Conservation (phyloP, 1,139 yeast species). For the Torulaspora pretoriensis region DNA sequence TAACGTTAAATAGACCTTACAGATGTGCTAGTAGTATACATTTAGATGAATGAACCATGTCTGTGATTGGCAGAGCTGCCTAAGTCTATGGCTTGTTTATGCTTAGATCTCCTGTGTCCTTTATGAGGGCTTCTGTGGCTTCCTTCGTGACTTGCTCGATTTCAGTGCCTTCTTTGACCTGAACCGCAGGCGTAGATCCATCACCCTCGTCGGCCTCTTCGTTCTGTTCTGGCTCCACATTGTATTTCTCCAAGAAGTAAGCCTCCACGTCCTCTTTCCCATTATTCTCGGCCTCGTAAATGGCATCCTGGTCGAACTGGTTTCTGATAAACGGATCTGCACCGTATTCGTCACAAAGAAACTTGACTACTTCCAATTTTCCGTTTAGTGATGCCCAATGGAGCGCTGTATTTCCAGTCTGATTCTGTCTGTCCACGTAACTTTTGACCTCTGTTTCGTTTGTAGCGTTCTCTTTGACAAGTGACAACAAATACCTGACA, state of each 20-base stretch:
- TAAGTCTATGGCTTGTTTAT: slow-evolving; percentile 5
- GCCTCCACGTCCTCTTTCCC: slow-evolving; percentile 61
- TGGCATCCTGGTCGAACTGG: slow-evolving; percentile 71
- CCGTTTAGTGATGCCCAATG: slow-evolving; percentile 97
- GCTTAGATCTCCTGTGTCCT: slow-evolving; percentile 10
- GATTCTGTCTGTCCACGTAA: slow-evolving; percentile 58
- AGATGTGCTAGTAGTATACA: not conserved
- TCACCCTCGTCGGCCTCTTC: slow-evolving; percentile 39
- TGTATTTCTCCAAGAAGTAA: slow-evolving; percentile 67
- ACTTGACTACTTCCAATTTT: slow-evolving; percentile 64
- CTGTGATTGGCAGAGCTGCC: not conserved
- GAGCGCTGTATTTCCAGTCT: slow-evolving; percentile 84
- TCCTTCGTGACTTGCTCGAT: slow-evolving; percentile 42
- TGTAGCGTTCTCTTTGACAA: slow-evolving; percentile 36
- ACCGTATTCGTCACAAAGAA: slow-evolving; percentile 64
- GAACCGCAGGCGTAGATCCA: slow-evolving; percentile 30
- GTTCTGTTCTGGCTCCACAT: slow-evolving; percentile 59
- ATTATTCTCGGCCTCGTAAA: slow-evolving; percentile 82
- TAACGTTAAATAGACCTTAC: slow-evolving; percentile 2
- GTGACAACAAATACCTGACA: slow-evolving; percentile 54
- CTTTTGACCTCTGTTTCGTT: slow-evolving; percentile 42
- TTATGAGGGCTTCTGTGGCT: slow-evolving; percentile 35
- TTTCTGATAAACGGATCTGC: slow-evolving; percentile 83
- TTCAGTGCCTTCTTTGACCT: slow-evolving; percentile 40
- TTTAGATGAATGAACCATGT: not conserved